Conservation (phyloP, 495 filamentous ascomycete genomes). For the Opeltia flavorubescens region DNA sequence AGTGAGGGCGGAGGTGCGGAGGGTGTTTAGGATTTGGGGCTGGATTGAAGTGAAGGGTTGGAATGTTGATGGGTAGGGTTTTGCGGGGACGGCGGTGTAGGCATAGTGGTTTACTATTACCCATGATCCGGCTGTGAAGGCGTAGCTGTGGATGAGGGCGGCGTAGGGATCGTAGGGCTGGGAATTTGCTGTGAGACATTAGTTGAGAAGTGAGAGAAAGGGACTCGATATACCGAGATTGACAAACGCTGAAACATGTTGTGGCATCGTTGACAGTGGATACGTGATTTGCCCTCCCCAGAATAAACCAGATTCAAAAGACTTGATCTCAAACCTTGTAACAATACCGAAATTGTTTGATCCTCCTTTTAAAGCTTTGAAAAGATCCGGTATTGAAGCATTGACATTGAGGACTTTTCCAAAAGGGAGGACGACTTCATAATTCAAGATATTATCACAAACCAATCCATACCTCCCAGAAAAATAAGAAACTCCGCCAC, state of each 20-base stretch:
- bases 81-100: slow-evolving; percentile 17
- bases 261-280: background rate
- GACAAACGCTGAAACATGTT: background rate
- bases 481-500: slow-evolving; percentile 24
- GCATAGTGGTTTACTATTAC: slow-evolving; percentile 11
- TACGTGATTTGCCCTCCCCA: slow-evolving; percentile 21
- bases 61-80: slow-evolving; percentile 18
- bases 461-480: slow-evolving; percentile 20
- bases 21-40: slow-evolving; percentile 16
- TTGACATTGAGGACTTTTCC: slow-evolving; percentile 21
- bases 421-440: slow-evolving; percentile 21
- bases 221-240: no score
- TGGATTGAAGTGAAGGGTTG: slow-evolving; percentile 17
- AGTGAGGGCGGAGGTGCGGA: slow-evolving; percentile 22
- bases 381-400: slow-evolving; percentile 15
- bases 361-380: slow-evolving; percentile 23
- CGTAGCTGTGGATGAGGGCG: slow-evolving; percentile 3
- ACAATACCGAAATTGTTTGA: slow-evolving; percentile 26
- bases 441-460: slow-evolving; percentile 22
- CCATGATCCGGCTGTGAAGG: background rate
- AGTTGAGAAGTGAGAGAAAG: no score
- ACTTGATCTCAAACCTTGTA: slow-evolving; percentile 17
- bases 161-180: background rate
- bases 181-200: no score
- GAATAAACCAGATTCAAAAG: slow-evolving; percentile 18